These are phyloP conservation scores for Kodamaea fukazawae DNA, from an alignment of 805 yeast species.

Conservation along the genomic window DNA sequence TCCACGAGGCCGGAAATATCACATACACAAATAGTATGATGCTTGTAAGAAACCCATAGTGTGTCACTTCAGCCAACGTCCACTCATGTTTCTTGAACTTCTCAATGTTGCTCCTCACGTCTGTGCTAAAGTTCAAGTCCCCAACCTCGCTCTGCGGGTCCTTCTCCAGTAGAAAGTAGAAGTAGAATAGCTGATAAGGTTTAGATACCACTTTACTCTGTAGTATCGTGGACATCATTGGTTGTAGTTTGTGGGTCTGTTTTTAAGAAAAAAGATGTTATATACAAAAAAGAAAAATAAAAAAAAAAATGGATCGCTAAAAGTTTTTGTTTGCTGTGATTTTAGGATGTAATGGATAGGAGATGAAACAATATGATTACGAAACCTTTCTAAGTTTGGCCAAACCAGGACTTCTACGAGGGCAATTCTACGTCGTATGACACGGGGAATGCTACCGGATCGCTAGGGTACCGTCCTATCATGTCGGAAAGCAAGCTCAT, in stretches of 20 bases:
- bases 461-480: too few relatives aligned
- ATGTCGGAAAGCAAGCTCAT: too few relatives aligned
- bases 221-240: conserved; percentile 16
- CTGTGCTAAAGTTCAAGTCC: conserved; percentile 49
- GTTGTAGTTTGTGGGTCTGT: background rate
- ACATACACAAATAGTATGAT: conserved; percentile 59
- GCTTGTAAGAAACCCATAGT: conserved; percentile 48
- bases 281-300: background rate
- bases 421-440: too few relatives aligned
- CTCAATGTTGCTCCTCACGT: conserved; percentile 40
- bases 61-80: conserved; percentile 47
- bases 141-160: conserved; percentile 48
- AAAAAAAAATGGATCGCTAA: too few relatives aligned
- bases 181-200: conserved; percentile 44
- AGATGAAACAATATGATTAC: background rate
- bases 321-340: background rate
- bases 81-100: conserved; percentile 43
- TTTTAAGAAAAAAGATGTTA: background rate
- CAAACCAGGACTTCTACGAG: background rate
- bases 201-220: conserved; percentile 29
- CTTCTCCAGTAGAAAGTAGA: conserved; percentile 54
- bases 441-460: too few relatives aligned
- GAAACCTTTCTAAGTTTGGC: background rate
- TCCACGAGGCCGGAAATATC: conserved; percentile 53
- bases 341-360: background rate